A percentile compares a stretch with the other conserved stretches of the same genome.
phyloP scores from a whole-genome alignment of 768 basidiomycete species.

The Amanita subjunquillea region DNA sequence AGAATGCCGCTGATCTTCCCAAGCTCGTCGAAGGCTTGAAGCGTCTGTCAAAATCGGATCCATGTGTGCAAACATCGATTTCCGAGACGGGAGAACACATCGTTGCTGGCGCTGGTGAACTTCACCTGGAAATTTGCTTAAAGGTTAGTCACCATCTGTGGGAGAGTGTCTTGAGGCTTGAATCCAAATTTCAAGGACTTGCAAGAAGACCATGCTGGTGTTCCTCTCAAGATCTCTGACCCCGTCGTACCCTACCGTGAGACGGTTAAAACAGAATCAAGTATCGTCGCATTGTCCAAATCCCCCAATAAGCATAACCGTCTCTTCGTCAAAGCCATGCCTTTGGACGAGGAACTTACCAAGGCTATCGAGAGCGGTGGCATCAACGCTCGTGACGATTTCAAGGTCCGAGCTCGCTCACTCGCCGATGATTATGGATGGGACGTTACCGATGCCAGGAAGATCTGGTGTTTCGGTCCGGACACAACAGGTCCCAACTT shows the following conservation, averaged over 20 bases:
- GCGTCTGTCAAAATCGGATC: slow-evolving; percentile 99
- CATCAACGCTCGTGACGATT: slow-evolving; percentile 89
- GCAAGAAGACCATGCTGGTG: slow-evolving; percentile 98
- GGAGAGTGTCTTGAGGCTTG: not conserved
- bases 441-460: slow-evolving; percentile 99
- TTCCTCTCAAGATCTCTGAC: slow-evolving; percentile 96
- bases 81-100: slow-evolving; percentile 93
- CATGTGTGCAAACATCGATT: slow-evolving; percentile 96
- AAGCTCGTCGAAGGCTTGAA: slow-evolving; percentile 99
- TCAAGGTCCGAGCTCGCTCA: slow-evolving; percentile 90
- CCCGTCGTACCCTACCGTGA: slow-evolving; percentile 97
- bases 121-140: slow-evolving; percentile 98
- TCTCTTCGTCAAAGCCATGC: slow-evolving; percentile 88
- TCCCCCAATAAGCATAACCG: slow-evolving; percentile 99
- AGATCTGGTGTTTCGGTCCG: slow-evolving; percentile 99
- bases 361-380: slow-evolving; percentile 85
- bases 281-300: slow-evolving; percentile 94
- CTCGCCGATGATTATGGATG: slow-evolving; percentile 95
- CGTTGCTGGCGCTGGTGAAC: slow-evolving; percentile 97
- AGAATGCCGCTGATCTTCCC: slow-evolving; percentile 97
- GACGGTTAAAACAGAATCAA: slow-evolving; percentile 93
- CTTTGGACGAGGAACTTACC: slow-evolving; percentile 89
- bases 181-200: slow-evolving; percentile 56
- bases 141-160: slow-evolving; percentile 44
- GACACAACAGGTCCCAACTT: slow-evolving; percentile 96